Evolutionary conservation across 768 basidiomycete species (phyloP), one percentile per base, ranked within the genome.

Genomic region (Asterophora lycoperdoides): DNA sequence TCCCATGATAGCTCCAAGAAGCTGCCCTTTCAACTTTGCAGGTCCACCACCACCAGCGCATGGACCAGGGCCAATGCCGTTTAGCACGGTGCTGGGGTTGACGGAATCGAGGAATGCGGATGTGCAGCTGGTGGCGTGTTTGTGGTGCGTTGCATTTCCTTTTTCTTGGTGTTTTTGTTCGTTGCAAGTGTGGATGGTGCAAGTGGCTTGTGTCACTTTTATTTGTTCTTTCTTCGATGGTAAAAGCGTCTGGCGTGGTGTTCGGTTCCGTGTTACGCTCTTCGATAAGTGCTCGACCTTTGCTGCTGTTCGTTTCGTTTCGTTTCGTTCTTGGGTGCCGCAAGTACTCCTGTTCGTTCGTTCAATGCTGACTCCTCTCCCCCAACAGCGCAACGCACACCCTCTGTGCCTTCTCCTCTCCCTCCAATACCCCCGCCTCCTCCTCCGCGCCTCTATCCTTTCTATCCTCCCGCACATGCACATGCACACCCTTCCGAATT

Each of bases 71-170:
- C 60, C 68, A 40, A 66, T 75, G 2, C 60, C 72, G 6, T 62
- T 86, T 3, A 61, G 71, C 3, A 61, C 68, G 4, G 69, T 80
- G 6, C 62, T 86, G 3, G 63, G 68, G 3, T 65, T 85, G 23
- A 74, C 77, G 8, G 86, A 82, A 59, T 79, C 81, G 11, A 74
- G 84, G 1, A 67, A 70, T 3, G 62, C 73, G 1, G 81, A 85
- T 15, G 75, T 85, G 8, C 86, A 89, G 52, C 64, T 90, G 1
- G 81, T 85, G 1, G 85, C 86, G 0, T 81, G 81, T 56, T 59
- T 86, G 13, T 89, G 86, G 86, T 86, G 59, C 41, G 70, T 40
- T 8, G 35, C 32, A 0, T 29, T 9, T 20, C 37, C 23, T 19
- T n/a, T n/a, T n/a, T n/a, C n/a, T n/a, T n/a, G n/a, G n/a, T n/a